Conservation (phyloP, 2,329 filamentous ascomycete species). For the Penicillium sp. region DNA sequence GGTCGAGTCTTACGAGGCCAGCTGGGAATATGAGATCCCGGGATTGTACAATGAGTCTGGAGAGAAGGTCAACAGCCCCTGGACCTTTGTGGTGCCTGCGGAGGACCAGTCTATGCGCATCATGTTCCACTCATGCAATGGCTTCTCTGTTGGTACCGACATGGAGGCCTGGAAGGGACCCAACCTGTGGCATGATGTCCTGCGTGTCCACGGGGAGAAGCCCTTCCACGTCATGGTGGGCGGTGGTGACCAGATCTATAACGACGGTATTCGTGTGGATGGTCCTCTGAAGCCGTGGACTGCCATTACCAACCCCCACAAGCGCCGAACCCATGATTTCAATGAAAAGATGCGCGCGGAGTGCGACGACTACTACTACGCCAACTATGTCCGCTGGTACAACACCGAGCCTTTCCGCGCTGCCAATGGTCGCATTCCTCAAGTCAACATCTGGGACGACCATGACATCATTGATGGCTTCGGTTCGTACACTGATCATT, state of each 20-base stretch:
- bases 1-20: conserved; percentile 70
- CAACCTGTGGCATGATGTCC: conserved; percentile 65
- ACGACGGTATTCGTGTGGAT: conserved; percentile 76
- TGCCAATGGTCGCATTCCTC: conserved; percentile 63
- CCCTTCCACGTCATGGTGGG: conserved; percentile 75
- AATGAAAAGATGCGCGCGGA: conserved; percentile 62
- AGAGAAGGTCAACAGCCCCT: conserved; percentile 55
- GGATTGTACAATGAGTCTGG: conserved; percentile 62
- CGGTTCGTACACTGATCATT: conserved; percentile 66
- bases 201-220: conserved; percentile 59
- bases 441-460: conserved; percentile 68
- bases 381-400: conserved; percentile 68
- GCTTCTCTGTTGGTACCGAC: conserved; percentile 67
- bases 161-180: conserved; percentile 63
- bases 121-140: conserved; percentile 70
- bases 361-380: conserved; percentile 64
- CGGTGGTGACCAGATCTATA: conserved; percentile 84
- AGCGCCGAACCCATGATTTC: conserved; percentile 62
- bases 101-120: conserved; percentile 66
- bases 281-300: conserved; percentile 74
- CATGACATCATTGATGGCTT: conserved; percentile 69
- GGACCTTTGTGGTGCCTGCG: conserved; percentile 59
- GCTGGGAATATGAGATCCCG: conserved; percentile 76
- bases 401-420: conserved; percentile 63
- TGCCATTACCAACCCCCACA: conserved; percentile 60